phyloP scores from a whole-genome alignment of 768 basidiomycete species.

The Cytidiella melzeri region DNA sequence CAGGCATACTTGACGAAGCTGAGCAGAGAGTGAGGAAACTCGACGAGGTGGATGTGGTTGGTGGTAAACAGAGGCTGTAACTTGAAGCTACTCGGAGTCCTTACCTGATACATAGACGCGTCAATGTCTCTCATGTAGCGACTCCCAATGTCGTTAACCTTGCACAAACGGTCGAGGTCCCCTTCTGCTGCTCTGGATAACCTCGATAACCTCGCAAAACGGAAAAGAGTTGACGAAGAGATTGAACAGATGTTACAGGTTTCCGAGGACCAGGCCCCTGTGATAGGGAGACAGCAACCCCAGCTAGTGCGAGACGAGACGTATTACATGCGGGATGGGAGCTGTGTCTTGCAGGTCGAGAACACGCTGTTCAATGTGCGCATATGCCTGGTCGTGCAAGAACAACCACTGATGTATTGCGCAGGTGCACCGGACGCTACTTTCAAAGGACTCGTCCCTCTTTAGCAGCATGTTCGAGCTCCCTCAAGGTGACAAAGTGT shows the following conservation, averaged over 20 bases:
- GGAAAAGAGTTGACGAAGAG: slow-evolving; percentile 8
- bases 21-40: no score
- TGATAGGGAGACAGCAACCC: neutral
- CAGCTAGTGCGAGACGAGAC: slow-evolving; percentile 9
- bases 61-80: no score
- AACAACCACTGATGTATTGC: neutral
- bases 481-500: slow-evolving; percentile 45
- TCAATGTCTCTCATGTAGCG: no score
- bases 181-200: no score
- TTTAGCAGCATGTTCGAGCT: slow-evolving; percentile 64
- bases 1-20: no score
- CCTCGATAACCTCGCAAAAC: no score
- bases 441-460: slow-evolving; percentile 33
- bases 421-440: slow-evolving; percentile 12
- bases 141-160: no score
- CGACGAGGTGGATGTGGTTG: no score
- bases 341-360: slow-evolving; percentile 12
- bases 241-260: slow-evolving; percentile 5
- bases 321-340: slow-evolving; percentile 14
- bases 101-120: no score
- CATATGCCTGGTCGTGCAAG: neutral
- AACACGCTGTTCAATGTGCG: slow-evolving; percentile 15
- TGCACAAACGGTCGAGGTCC: no score
- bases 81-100: no score
- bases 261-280: neutral